Evolutionary conservation across 2,329 filamentous ascomycete genomes (phyloP).

Genomic region (Teratosphaeriaceae sp.): DNA sequence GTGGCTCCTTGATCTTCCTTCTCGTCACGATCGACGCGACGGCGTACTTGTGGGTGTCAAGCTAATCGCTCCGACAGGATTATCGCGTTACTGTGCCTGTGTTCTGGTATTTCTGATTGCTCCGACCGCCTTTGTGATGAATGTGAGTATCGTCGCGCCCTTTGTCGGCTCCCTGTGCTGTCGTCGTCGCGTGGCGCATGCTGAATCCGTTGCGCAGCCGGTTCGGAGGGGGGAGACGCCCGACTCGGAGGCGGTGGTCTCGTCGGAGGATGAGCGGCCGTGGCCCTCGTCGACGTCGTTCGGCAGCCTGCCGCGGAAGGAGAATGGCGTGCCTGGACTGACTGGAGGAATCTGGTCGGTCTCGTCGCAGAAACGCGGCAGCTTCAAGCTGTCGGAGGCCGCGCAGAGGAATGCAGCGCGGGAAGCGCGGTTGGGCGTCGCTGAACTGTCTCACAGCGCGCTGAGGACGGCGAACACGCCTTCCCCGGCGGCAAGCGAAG

Average conservation of each 20-base stretch:
- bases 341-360: constrained; percentile 31
- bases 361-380: constrained; percentile 18
- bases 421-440: constrained; percentile 45
- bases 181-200: constrained; percentile 7
- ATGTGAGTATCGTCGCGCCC: constrained; percentile 13
- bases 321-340: constrained; percentile 35
- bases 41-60: not conserved
- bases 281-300: constrained; percentile 48
- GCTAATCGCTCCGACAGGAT: not conserved
- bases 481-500: constrained; percentile 30
- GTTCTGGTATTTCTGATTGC: constrained; percentile 4
- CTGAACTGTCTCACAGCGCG: constrained; percentile 7
- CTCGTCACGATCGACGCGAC: not conserved
- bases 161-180: not conserved
- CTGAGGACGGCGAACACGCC: constrained; percentile 30
- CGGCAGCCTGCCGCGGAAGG: constrained; percentile 34
- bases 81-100: not conserved
- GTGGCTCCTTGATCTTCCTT: not conserved
- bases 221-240: constrained; percentile 72
- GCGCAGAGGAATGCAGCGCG: constrained; percentile 21
- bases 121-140: constrained; percentile 14
- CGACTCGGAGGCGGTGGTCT: constrained; percentile 87
- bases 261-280: constrained; percentile 78
- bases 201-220: constrained; percentile 16
- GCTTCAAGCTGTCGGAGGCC: constrained; percentile 26